These are phyloP conservation scores for Brassica cretica DNA, from an alignment of 345 rosid species.

Conservation along the genomic window DNA sequence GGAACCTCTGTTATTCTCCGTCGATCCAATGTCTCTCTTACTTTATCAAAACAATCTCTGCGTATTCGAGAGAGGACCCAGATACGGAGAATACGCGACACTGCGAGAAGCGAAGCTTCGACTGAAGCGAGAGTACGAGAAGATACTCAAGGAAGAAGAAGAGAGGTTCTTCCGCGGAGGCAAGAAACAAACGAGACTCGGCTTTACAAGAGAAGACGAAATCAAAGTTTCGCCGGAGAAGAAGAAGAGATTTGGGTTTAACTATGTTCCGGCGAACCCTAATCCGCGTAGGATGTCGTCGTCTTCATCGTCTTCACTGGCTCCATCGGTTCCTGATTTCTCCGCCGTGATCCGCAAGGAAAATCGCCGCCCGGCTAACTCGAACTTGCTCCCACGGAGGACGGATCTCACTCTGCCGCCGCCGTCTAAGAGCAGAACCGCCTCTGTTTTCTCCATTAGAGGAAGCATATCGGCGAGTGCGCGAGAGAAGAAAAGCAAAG, in stretches of 20 bases:
- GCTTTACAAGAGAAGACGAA: slow-evolving; percentile 49
- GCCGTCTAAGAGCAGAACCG: slow-evolving; percentile 40
- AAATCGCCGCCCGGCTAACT: slow-evolving; percentile 58
- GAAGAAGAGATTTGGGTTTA: slow-evolving; percentile 58
- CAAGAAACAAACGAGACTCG: slow-evolving; percentile 52
- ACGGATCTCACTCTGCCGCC: slow-evolving; percentile 53
- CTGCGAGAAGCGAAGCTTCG: slow-evolving; percentile 68
- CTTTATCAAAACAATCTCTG: slow-evolving; percentile 49
- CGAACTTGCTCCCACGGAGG: slow-evolving; percentile 25
- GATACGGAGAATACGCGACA: slow-evolving; percentile 69
- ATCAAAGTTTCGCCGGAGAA: slow-evolving; percentile 42
- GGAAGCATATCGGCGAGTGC: slow-evolving; percentile 55
- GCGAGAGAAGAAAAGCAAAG: slow-evolving; percentile 54
- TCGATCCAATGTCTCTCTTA: slow-evolving; percentile 59
- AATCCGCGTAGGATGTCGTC: slow-evolving; percentile 33
- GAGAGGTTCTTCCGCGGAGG: slow-evolving; percentile 27
- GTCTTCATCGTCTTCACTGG: slow-evolving; percentile 46
- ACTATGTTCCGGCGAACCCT: background rate
- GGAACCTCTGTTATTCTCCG: slow-evolving; percentile 42
- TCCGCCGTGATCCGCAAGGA: slow-evolving; percentile 69
- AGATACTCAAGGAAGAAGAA: slow-evolving; percentile 32
- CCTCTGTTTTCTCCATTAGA: slow-evolving; percentile 27
- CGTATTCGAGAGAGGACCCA: slow-evolving; percentile 78
- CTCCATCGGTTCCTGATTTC: slow-evolving; percentile 85
- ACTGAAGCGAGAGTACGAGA: slow-evolving; percentile 46